Base-by-base conservation (phyloP, 129 eudicot species). In the Tanacetum coccineum region DNA sequence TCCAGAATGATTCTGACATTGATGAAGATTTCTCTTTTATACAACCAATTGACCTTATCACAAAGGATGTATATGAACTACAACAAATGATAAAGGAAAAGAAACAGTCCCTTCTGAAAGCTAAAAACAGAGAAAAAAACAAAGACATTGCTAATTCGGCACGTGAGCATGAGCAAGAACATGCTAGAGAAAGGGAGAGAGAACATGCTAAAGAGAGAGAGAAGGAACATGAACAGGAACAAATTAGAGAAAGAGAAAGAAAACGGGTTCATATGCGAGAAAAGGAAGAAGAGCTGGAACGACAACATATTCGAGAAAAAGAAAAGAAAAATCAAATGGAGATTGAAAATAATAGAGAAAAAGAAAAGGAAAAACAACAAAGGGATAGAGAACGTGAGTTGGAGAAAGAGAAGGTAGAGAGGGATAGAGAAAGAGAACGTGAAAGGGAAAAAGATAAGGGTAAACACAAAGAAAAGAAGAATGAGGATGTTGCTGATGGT, bases 11-110 rank as follows among this genome's bases (percentile, higher is more conserved):
- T 78, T 64, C 87, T 48, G 96, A 88, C 53, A 72, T 76, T 4
- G 98, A 91, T 76, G 96, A 88, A 72, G 98, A 88, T 78, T 91
- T 91, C 79, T 91, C 95, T 36, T 85, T 88, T 58, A 74, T 91
- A 52, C 88, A 91, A 85, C 98, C 98, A 9, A 75, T 91, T 22
- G 98, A 91, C 74, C 88, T 91, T 51, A 91, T 91, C 68, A 91
- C 98, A 68, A 91, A 87, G 70, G 87, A 88, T 68, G 96, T 83
- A 4, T 59, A 74, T 53, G 98, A 91, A 66, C 80, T 91, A 61
- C 93, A 80, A 73, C 82, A 76, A 69, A 91, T 91, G 73, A 84
- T 91, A 71, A 84, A 81, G 63, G 96, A 91, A 79, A 87, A 83
- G 80, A 87, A 81, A 58, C 85, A 80, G 59, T 70, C 40, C 55